Percentiles rank a stretch among this genome's conserved stretches.
Evolutionary conservation across 257 asterid genomes (phyloP).

Genomic region (Handroanthus guayacan): DNA sequence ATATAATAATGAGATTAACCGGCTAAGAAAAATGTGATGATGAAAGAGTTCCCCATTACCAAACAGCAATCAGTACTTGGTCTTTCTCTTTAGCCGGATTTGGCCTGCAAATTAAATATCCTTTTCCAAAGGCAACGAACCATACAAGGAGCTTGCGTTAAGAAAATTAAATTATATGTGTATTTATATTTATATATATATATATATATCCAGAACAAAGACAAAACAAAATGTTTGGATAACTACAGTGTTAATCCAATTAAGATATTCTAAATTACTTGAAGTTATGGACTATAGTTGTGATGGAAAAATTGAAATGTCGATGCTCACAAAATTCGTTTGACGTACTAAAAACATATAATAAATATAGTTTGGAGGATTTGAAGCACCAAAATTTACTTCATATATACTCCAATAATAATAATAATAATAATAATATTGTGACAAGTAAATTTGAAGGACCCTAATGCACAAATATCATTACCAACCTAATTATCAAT

Average conservation of each 20-base stretch:
- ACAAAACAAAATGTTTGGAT: neutral
- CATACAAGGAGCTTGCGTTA: neutral
- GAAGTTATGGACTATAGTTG: no score
- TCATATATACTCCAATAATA: no score
- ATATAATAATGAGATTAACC: conserved; percentile 23
- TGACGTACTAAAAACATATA: no score
- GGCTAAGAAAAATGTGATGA: conserved; percentile 44
- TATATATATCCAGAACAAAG: neutral
- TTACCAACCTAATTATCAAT: no score
- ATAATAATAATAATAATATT: no score
- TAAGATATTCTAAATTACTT: neutral
- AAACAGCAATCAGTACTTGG: conserved; percentile 23
- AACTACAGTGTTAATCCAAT: neutral
- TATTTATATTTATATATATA: no score
- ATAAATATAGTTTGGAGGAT: no score
- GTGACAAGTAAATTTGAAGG: no score
- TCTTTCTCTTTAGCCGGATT: conserved; percentile 40
- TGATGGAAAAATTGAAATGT: neutral
- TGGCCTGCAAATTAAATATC: conserved; percentile 42
- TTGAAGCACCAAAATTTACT: no score
- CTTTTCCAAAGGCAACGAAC: neutral
- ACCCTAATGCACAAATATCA: no score
- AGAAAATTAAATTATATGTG: neutral
- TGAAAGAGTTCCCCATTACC: conserved; percentile 34
- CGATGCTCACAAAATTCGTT: no score